Evolutionary conservation across 164 flowering plant genomes (phyloP), one percentile per base, ranked within the genome.

Genomic region (Kingdonia uniflora): DNA sequence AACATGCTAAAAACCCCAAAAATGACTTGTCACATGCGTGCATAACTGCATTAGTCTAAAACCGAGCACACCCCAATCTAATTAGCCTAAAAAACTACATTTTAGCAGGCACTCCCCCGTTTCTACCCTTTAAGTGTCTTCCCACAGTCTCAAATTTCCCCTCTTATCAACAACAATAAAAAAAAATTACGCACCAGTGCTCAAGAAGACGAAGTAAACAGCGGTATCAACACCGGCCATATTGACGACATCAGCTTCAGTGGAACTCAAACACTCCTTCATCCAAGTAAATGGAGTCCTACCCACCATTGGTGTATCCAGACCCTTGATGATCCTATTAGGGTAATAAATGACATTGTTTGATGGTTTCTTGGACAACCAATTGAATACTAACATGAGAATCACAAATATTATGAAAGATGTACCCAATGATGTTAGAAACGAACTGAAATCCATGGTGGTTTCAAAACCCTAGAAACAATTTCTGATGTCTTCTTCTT

Each of bases 151-250:
- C 35, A 29, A 29, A 29, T 29, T 29, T 29, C 35, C 1, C 41
- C 23, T 22, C 35, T 14, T 2, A 2, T n/a, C 25, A 40, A 25
- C 16, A 20, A 53, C 0, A 37, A 24, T 20, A 19, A 48, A 48
- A 17, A 25, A 2, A 39, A 49, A 39, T 17, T 11, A 55, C 43
- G 39, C 0, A 92, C 99, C 87, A 23, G 99, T 80, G 67, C 70
- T 49, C 60, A 92, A 56, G 76, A 82, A 92, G 60, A 92, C 82
- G 35, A 89, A 81, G 73, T 92, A 89, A 47, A 86, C 97, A 42
- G 99, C 99, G 47, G 95, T 44, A 52, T 92, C 99, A n/a, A 89
- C 80, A 1, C 99, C 99, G 39, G 99, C 80, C 58, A 73, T 63
- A 50, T 60, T 14, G 39, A 92, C 67, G 14, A 92, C 59, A 11